Percentiles rank a stretch among this genome's conserved stretches.
Conservation (phyloP, 208 protist species). For the Leishmania martiniquensis region DNA sequence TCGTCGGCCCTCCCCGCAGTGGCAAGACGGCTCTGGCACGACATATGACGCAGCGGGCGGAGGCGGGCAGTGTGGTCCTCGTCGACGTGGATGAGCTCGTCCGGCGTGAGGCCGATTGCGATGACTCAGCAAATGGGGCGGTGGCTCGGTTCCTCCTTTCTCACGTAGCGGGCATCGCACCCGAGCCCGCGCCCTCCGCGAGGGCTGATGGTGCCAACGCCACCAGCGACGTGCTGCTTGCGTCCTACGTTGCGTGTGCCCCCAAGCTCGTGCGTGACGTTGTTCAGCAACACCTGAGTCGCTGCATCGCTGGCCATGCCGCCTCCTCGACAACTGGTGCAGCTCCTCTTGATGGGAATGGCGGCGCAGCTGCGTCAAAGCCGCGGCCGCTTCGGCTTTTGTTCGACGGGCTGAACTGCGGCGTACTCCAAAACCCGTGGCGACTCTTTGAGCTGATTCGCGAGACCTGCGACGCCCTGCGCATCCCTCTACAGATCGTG, state of each 20-base stretch:
- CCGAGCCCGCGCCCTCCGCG: background rate
- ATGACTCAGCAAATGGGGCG: slow-evolving; percentile 73
- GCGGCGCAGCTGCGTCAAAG: background rate
- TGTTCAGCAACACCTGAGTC: slow-evolving; percentile 28
- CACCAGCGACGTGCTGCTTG: background rate
- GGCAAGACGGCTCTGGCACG: slow-evolving; percentile 74
- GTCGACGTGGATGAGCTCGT: slow-evolving; percentile 68
- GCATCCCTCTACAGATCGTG: slow-evolving; percentile 52
- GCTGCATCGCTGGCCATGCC: slow-evolving; percentile 4
- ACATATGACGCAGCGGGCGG: slow-evolving; percentile 29
- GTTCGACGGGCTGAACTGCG: slow-evolving; percentile 72
- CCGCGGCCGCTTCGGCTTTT: slow-evolving; percentile 38
- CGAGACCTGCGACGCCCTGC: slow-evolving; percentile 36
- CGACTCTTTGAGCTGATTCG: slow-evolving; percentile 52
- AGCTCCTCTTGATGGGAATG: background rate
- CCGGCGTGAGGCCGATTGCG: slow-evolving; percentile 55
- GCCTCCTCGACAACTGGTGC: background rate
- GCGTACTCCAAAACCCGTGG: slow-evolving; percentile 52
- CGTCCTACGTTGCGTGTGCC: slow-evolving; percentile 16
- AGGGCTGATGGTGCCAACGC: background rate
- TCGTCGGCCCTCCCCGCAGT: slow-evolving; percentile 79
- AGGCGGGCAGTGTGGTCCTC: slow-evolving; percentile 18
- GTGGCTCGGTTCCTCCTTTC: slow-evolving; percentile 67
- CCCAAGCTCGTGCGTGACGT: slow-evolving; percentile 35
- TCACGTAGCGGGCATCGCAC: background rate